A percentile compares a stretch with the other conserved stretches of the same genome.
These are phyloP conservation scores for Agarophyton chilense DNA, from an alignment of 23 red algal species.

Conservation along the genomic window DNA sequence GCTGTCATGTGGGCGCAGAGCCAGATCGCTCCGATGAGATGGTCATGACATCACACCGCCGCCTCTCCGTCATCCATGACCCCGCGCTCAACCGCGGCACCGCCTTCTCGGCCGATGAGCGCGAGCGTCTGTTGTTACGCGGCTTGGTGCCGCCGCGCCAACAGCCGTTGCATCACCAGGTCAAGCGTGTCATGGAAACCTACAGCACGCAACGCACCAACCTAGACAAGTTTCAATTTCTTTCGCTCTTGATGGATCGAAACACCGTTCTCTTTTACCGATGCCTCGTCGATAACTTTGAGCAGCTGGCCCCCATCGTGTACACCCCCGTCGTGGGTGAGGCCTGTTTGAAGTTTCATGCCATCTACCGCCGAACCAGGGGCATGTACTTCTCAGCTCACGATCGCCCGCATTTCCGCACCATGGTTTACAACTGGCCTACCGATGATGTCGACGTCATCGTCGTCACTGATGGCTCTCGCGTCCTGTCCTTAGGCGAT, in stretches of 20 bases:
- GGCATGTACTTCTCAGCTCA: conserved; percentile 92
- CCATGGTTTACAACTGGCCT: conserved; percentile 97
- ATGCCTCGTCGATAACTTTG: conserved; percentile 82
- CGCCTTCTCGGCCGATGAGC: conserved; percentile 81
- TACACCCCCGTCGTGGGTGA: conserved; percentile 96
- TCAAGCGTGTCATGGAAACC: conserved; percentile 75
- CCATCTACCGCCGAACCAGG: conserved; percentile 91
- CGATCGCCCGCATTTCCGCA: conserved; percentile 79
- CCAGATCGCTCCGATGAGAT: conserved; percentile 58
- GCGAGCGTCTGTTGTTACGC: conserved; percentile 85
- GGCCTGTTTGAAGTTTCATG: conserved; percentile 85
- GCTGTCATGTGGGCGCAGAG: too few relatives aligned
- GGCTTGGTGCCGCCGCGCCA: conserved; percentile 89
- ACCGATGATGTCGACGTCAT: conserved; percentile 88
- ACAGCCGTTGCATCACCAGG: conserved; percentile 81
- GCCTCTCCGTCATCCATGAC: conserved; percentile 83
- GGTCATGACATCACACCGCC: conserved; percentile 45
- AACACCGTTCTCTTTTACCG: conserved; percentile 95
- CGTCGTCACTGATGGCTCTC: conserved; percentile 95
- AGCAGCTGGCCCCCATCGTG: conserved; percentile 89
- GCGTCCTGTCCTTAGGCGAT: conserved; percentile 89
- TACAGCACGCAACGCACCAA: conserved; percentile 45
- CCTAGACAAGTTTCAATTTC: conserved; percentile 84
- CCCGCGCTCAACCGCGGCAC: conserved; percentile 88
- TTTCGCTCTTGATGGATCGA: conserved; percentile 83